Conservation (phyloP, 176 grass and related monocot species). For the Cocos nucifera region DNA sequence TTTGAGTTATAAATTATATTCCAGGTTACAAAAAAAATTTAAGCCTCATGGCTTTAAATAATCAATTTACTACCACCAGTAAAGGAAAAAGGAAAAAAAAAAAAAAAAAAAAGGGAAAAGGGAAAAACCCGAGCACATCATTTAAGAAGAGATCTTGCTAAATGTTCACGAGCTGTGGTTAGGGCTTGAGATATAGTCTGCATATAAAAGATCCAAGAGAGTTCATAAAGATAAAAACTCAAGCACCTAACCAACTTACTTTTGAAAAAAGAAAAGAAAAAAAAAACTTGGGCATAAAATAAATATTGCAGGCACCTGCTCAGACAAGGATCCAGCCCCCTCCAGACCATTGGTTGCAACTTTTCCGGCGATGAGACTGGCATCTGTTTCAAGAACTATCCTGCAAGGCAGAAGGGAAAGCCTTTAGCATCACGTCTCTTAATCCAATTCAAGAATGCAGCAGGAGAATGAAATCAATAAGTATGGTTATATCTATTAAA, state of each 20-base stretch:
- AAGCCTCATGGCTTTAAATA: too few relatives aligned
- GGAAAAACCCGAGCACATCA: neutral
- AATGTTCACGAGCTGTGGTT: neutral
- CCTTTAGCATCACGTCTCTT: neutral
- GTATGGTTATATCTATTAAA: too few relatives aligned
- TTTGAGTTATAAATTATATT: too few relatives aligned
- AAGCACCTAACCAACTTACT: neutral
- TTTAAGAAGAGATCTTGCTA: slow-evolving; percentile 2
- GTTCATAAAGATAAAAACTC: neutral
- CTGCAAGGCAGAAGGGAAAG: neutral
- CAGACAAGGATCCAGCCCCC: neutral
- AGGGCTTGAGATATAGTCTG: slow-evolving; percentile 7
- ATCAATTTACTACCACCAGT: too few relatives aligned
- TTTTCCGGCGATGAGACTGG: neutral
- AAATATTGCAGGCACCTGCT: neutral
- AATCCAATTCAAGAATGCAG: neutral
- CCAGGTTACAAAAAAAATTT: too few relatives aligned
- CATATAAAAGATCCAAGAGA: neutral
- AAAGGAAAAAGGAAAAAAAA: too few relatives aligned
- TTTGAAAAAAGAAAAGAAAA: too few relatives aligned
- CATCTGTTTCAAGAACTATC: slow-evolving; percentile 7
- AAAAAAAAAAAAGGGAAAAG: too few relatives aligned
- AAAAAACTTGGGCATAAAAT: neutral
- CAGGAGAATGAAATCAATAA: neutral
- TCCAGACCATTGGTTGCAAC: neutral